These are phyloP conservation scores for Arabis alpina DNA, from an alignment of 345 rosid genomes.

Conservation along the genomic window DNA sequence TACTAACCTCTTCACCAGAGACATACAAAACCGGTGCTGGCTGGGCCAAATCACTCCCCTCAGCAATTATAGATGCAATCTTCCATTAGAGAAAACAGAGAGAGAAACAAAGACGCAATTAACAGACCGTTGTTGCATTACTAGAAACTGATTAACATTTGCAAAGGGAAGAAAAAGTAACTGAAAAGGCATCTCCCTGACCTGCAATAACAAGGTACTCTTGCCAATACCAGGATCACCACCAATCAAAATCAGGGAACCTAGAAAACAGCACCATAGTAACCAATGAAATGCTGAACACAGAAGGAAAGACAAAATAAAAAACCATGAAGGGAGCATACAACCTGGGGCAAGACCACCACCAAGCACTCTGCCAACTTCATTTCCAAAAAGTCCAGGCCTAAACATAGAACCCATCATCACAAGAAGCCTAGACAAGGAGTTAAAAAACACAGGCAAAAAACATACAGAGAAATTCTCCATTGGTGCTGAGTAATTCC, in stretches of 20 bases:
- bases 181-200: slow-evolving; percentile 24
- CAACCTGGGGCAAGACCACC: slow-evolving; percentile 97
- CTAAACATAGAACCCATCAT: slow-evolving; percentile 45
- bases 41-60: slow-evolving; percentile 53
- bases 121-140: slow-evolving; percentile 5
- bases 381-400: slow-evolving; percentile 76
- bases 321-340: slow-evolving; percentile 27
- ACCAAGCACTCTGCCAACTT: slow-evolving; percentile 92
- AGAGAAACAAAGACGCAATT: slow-evolving; percentile 15
- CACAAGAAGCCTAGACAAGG: background rate
- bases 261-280: slow-evolving; percentile 46
- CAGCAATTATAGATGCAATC: slow-evolving; percentile 78
- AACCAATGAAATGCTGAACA: background rate
- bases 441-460: background rate
- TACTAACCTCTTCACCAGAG: slow-evolving; percentile 92
- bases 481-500: slow-evolving; percentile 64
- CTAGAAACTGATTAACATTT: slow-evolving; percentile 5
- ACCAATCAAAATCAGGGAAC: slow-evolving; percentile 85
- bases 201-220: slow-evolving; percentile 93
- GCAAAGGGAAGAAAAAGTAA: background rate
- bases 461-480: slow-evolving; percentile 73
- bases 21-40: slow-evolving; percentile 81
- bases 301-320: background rate
- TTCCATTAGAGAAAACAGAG: slow-evolving; percentile 45
- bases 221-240: slow-evolving; percentile 99